Conservation (phyloP, 805 yeast genomes). For the Pichia pseudocactophila region DNA sequence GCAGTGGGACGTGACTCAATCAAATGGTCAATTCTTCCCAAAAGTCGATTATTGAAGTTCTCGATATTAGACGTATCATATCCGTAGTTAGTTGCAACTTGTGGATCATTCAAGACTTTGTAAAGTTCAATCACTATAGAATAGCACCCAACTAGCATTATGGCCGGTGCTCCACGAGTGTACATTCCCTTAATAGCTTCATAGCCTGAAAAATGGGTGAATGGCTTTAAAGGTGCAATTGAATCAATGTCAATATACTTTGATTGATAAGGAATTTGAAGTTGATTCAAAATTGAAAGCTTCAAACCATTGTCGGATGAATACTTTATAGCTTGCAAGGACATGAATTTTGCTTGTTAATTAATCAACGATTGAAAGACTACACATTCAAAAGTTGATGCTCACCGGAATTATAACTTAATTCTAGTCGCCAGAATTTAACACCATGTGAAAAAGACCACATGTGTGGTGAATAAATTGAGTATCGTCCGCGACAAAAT, state of each 20-base stretch:
- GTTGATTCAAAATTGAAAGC: constrained; percentile 70
- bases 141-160: constrained; percentile 88
- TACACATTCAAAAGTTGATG: no score
- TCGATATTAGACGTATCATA: constrained; percentile 15
- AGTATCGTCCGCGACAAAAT: no score
- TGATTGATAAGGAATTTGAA: constrained; percentile 71
- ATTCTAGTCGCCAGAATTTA: no score
- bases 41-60: constrained; percentile 31
- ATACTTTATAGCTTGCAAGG: constrained; percentile 62
- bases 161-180: constrained; percentile 98
- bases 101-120: constrained; percentile 19
- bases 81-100: constrained; percentile 18
- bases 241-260: constrained; percentile 52
- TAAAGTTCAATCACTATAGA: constrained; percentile 69
- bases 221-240: constrained; percentile 42
- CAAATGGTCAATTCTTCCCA: constrained; percentile 50
- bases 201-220: constrained; percentile 54
- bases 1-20: constrained; percentile 90
- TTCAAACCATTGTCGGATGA: constrained; percentile 32
- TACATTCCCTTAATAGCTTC: constrained; percentile 84
- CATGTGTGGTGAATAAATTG: no score
- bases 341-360: constrained; percentile 14
- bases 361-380: no score
- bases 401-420: no score
- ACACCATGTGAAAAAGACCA: no score